A percentile compares a stretch with the other conserved stretches of the same genome.
phyloP scores from a whole-genome alignment of 352 stramenopile species.

The Pythium rhizo-oryzae region DNA sequence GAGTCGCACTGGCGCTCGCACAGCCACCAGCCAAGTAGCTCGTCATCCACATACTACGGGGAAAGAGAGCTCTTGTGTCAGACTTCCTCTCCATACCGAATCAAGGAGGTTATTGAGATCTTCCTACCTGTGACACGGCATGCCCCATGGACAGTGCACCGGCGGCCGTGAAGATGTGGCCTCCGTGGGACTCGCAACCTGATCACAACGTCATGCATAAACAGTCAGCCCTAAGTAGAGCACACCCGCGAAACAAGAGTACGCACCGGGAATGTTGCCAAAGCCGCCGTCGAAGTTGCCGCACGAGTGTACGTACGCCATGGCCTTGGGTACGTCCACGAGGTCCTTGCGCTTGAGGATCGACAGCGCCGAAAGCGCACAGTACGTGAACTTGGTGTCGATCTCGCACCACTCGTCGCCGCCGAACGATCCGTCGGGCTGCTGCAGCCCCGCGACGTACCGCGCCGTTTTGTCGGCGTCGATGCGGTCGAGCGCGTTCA shows the following conservation, averaged over 20 bases:
- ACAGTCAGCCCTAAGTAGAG: neutral
- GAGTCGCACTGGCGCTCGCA: slow-evolving; percentile 98
- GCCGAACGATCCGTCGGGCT: slow-evolving; percentile 96
- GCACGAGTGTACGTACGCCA: slow-evolving; percentile 95
- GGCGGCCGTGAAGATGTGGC: slow-evolving; percentile 98
- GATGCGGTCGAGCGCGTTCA: slow-evolving; percentile 82
- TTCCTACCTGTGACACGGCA: slow-evolving; percentile 43
- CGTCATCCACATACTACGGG: slow-evolving; percentile 75
- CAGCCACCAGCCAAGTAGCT: slow-evolving; percentile 97
- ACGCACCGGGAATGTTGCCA: slow-evolving; percentile 73
- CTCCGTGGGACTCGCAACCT: slow-evolving; percentile 97
- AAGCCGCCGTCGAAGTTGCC: slow-evolving; percentile 97
- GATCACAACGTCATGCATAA: slow-evolving; percentile 2
- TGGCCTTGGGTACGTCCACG: slow-evolving; percentile 90
- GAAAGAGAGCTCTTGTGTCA: neutral
- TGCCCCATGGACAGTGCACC: slow-evolving; percentile 93
- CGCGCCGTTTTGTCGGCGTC: slow-evolving; percentile 75
- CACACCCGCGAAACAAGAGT: neutral
- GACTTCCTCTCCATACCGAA: neutral
- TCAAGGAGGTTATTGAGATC: neutral
- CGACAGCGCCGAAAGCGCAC: slow-evolving; percentile 94
- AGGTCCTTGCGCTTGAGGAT: slow-evolving; percentile 90
- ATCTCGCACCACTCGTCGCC: slow-evolving; percentile 98
- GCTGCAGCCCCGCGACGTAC: slow-evolving; percentile 93
- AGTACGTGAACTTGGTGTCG: slow-evolving; percentile 99